Evolutionary conservation across 169 alveolate genomes (phyloP).

Genomic region (Eimeria acervulina): DNA sequence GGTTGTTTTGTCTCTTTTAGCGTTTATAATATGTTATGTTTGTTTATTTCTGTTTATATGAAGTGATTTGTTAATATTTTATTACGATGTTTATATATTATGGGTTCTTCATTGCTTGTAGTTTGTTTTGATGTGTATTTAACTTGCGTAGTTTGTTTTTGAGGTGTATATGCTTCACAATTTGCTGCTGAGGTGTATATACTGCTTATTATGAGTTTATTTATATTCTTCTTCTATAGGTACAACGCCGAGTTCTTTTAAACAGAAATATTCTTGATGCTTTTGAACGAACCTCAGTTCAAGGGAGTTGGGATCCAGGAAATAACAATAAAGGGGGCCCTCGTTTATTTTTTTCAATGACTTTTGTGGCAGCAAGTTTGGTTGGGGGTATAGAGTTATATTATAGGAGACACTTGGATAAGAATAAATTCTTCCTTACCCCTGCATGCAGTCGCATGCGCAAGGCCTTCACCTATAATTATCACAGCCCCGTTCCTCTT

Average conservation of each 20-base stretch:
- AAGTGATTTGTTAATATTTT: no score
- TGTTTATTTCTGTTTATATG: no score
- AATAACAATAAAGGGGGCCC: constrained; percentile 15
- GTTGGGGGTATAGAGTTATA: constrained; percentile 72
- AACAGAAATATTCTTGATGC: background rate
- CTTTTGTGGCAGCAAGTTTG: constrained; percentile 72
- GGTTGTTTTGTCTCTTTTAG: no score
- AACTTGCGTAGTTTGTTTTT: no score
- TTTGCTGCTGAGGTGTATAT: no score
- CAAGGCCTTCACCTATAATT: background rate
- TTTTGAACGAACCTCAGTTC: constrained; percentile 71
- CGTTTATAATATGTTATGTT: no score
- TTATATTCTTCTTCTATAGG: constrained; percentile 31
- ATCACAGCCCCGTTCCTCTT: constrained; percentile 11
- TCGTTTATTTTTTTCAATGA: constrained; percentile 66
- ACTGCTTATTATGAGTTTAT: background rate
- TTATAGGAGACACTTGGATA: constrained; percentile 2
- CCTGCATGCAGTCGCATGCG: constrained; percentile 29
- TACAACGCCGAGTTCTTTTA: constrained; percentile 10
- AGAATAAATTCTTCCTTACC: background rate
- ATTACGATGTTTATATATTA: no score
- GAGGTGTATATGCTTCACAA: no score
- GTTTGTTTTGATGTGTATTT: no score
- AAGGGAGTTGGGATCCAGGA: constrained; percentile 67
- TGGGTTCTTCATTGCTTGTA: no score